A percentile compares a stretch with the other conserved stretches of the same genome.
Conservation (phyloP, 768 basidiomycete species). For the Phlebiopsis gigantea region DNA sequence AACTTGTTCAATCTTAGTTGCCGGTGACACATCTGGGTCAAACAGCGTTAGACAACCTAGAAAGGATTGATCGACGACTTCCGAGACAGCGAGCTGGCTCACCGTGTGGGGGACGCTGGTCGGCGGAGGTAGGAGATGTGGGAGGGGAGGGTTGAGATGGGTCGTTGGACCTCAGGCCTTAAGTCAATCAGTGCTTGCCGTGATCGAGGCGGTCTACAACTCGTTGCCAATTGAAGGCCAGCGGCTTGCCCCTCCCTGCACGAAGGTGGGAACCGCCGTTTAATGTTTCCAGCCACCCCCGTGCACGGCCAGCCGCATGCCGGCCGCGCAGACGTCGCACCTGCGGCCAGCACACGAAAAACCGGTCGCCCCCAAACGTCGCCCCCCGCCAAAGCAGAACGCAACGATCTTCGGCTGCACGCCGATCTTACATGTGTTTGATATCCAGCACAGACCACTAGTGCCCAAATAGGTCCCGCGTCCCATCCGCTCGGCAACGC, state of each 20-base stretch:
- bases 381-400: background rate
- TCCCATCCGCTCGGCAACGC: background rate
- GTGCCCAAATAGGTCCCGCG: conserved; percentile 9
- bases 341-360: background rate
- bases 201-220: conserved; percentile 12
- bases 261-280: background rate
- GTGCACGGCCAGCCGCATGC: background rate
- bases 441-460: conserved; percentile 8
- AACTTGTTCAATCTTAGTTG: conserved; percentile 48
- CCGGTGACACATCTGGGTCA: conserved; percentile 56
- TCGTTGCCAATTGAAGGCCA: background rate
- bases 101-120: conserved; percentile 19
- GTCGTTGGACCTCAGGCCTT: conserved; percentile 8
- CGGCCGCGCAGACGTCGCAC: background rate
- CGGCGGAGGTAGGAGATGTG: conserved; percentile 30
- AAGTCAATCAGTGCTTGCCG: conserved; percentile 15
- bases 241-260: background rate
- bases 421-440: background rate
- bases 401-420: background rate
- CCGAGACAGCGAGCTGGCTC: conserved; percentile 14
- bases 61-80: conserved; percentile 14
- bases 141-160: conserved; percentile 12
- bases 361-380: background rate
- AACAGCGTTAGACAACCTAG: conserved; percentile 13
- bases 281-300: background rate